Evolutionary conservation across 164 flowering plant genomes (phyloP).

Genomic region (Malania oleifera): DNA sequence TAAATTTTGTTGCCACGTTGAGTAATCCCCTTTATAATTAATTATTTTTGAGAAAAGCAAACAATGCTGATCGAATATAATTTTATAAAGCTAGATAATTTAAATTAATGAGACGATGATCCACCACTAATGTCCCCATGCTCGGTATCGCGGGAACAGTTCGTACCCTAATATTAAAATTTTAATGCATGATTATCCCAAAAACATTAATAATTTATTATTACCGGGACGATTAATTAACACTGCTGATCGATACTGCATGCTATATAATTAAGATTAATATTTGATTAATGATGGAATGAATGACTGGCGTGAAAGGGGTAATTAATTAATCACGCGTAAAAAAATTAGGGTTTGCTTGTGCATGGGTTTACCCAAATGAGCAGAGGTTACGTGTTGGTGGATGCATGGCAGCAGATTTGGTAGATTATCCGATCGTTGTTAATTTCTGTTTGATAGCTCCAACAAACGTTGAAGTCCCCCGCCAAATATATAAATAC

Average conservation of each 20-base stretch:
- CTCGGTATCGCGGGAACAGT: conserved; percentile 17
- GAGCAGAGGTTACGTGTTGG: conserved; percentile 9
- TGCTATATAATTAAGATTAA: too few relatives aligned
- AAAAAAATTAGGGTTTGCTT: conserved; percentile 25
- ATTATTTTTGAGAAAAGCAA: too few relatives aligned
- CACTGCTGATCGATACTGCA: too few relatives aligned
- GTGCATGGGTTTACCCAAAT: conserved; percentile 17
- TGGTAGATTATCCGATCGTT: conserved; percentile 13
- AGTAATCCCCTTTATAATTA: too few relatives aligned
- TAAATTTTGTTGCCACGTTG: too few relatives aligned
- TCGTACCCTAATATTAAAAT: not conserved
- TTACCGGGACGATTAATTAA: too few relatives aligned
- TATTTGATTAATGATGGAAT: conserved; percentile 6
- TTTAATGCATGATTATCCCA: too few relatives aligned
- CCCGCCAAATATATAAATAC: too few relatives aligned
- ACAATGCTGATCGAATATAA: too few relatives aligned
- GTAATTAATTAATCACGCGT: conserved; percentile 20
- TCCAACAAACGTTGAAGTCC: conserved; percentile 30
- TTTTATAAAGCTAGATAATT: not conserved
- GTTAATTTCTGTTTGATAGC: conserved; percentile 12
- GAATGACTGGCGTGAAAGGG: conserved; percentile 16
- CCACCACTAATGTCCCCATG: conserved; percentile 28
- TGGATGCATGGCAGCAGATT: conserved; percentile 9
- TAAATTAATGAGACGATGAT: conserved; percentile 9
- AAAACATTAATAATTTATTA: not conserved